Evolutionary conservation across 2,329 filamentous ascomycete species (phyloP), one percentile per base, ranked within the genome.

Genomic region (Fusarium albidum): DNA sequence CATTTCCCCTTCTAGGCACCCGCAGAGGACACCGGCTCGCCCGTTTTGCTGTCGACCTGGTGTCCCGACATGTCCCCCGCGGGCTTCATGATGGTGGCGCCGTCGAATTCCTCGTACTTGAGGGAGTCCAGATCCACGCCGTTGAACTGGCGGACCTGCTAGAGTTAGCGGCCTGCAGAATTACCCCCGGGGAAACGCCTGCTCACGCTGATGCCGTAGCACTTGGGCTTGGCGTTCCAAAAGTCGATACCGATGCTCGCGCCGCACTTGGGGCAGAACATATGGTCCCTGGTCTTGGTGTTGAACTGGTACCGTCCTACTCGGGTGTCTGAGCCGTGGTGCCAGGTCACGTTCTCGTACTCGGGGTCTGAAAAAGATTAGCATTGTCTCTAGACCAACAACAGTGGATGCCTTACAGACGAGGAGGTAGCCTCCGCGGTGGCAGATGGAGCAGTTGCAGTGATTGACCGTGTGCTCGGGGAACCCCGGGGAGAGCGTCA

Each of bases 371-470:
- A 12, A 15, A 10, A 21, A 12, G 25, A 33, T 58, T 17, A 61
- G 17, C 25, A 32, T 18, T 26, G 2, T 14, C n/a, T 9, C 10
- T 14, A 10, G 26, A 12, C 9, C 4, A 14, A n/a, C 10, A 6
- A 9, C 5, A 6, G n/a, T 27, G 4, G 10, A 13, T 32, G 14
- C 33, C 55, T 33, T 37, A 78, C 77, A 81, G 35, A 82, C 72
- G 25, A 83, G 71, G 18, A 83, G 70, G 52, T 82, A 82, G 0
- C 81, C 82, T 29, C 77, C 74, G n/a, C 78, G 73, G 1, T 70
- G 66, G 63, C 81, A 84, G 51, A 79, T 78, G 29, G 81, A 83
- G 67, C 82, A 84, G 63, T 78, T 81, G 73, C 82, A 84, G 15
- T 75, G 65, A n/a, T 78, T 39, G 5, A 82, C 74, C 52, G 73